Conservation (phyloP, 2,329 filamentous ascomycete genomes). For the Gnomoniopsis smithogilvyi region DNA sequence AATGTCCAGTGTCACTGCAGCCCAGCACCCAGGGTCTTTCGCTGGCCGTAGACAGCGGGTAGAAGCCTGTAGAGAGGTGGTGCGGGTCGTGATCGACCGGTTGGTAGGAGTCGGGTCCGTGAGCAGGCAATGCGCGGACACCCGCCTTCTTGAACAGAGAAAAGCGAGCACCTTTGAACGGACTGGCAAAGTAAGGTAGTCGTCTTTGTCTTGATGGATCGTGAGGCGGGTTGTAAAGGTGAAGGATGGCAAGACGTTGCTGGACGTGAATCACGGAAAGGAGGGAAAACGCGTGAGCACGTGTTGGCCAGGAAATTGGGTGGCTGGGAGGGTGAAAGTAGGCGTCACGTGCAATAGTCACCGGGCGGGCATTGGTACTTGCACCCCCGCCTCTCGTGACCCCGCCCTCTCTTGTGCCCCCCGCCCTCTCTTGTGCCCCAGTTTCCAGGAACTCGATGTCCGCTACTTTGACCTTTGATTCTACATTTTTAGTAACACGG, state of each 20-base stretch:
- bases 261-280: not conserved
- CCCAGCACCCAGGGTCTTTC: conserved; percentile 16
- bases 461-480: no score
- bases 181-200: not conserved
- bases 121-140: conserved; percentile 12
- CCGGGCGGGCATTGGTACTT: not conserved
- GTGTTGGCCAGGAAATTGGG: not conserved
- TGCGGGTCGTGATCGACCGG: conserved; percentile 8
- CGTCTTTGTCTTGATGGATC: not conserved
- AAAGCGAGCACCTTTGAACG: not conserved
- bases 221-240: not conserved
- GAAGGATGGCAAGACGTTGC: not conserved
- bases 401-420: no score
- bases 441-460: no score
- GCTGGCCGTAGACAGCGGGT: conserved; percentile 10
- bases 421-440: no score
- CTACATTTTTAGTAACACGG: no score
- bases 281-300: not conserved
- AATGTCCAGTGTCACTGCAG: conserved; percentile 11
- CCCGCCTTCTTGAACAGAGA: not conserved
- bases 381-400: no score
- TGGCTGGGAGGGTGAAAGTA: not conserved
- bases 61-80: conserved; percentile 13
- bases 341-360: not conserved
- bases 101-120: conserved; percentile 5